A percentile compares a stretch with the other conserved stretches of the same genome.
Evolutionary conservation across 768 basidiomycete species (phyloP).

Genomic region (Lactarius deliciosus): DNA sequence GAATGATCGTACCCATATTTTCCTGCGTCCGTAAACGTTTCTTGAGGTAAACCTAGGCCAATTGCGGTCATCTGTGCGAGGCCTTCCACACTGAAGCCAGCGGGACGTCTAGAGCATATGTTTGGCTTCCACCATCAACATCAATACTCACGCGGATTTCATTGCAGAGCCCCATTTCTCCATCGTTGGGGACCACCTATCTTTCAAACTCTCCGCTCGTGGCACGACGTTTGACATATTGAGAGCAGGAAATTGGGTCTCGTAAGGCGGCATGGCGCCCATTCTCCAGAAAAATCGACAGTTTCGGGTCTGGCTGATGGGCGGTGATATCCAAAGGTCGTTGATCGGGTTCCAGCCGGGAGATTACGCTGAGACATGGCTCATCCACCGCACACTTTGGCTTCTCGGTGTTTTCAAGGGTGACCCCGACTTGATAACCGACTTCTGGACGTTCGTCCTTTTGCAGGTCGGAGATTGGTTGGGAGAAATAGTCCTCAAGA

Average conservation of each 20-base stretch:
- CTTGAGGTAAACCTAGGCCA: slow-evolving; percentile 71
- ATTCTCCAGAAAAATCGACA: slow-evolving; percentile 93
- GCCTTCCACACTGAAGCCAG: slow-evolving; percentile 62
- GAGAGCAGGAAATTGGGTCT: slow-evolving; percentile 71
- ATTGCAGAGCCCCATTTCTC: slow-evolving; percentile 85
- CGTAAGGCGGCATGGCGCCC: slow-evolving; percentile 70
- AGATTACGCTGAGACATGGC: slow-evolving; percentile 79
- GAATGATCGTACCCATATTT: slow-evolving; percentile 65
- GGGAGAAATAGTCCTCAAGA: slow-evolving; percentile 91
- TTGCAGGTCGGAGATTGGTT: slow-evolving; percentile 58
- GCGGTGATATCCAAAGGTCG: slow-evolving; percentile 81
- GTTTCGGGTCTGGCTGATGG: slow-evolving; percentile 88
- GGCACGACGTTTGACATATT: slow-evolving; percentile 86
- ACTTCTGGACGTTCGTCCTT: slow-evolving; percentile 83
- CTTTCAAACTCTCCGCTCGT: slow-evolving; percentile 51
- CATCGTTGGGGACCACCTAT: slow-evolving; percentile 71
- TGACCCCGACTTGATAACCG: slow-evolving; percentile 91
- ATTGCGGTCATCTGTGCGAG: slow-evolving; percentile 87
- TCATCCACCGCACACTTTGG: slow-evolving; percentile 82
- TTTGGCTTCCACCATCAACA: not conserved
- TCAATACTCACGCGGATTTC: slow-evolving; percentile 72
- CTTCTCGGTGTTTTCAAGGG: slow-evolving; percentile 95
- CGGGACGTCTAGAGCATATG: slow-evolving; percentile 19
- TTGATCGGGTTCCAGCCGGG: slow-evolving; percentile 69
- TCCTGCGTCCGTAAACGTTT: slow-evolving; percentile 77